phyloP scores from a whole-genome alignment of 1,139 yeast genomes.

The Scheffersomyces segobiensis region DNA sequence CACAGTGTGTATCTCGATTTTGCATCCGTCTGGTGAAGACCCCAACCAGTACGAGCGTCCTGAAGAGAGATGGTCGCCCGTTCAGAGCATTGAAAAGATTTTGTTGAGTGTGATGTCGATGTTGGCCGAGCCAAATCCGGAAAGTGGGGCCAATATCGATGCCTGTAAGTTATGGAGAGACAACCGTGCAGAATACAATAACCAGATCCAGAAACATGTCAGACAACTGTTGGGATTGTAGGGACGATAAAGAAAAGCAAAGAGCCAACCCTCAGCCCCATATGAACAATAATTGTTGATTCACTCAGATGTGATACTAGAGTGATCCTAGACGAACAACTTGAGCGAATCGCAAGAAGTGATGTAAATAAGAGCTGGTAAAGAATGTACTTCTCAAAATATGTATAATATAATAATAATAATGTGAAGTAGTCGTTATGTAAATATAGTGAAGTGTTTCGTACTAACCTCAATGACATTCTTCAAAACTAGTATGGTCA shows the following conservation, averaged over 20 bases:
- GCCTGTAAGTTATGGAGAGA: conserved; percentile 97
- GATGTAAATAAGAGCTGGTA: background rate
- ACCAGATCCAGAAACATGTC: conserved; percentile 65
- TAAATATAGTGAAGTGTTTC: background rate
- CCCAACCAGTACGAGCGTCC: conserved; percentile 95
- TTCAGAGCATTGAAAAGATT: conserved; percentile 94
- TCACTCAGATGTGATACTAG: background rate
- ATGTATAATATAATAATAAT: background rate
- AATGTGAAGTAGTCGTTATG: background rate
- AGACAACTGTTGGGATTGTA: conserved; percentile 64
- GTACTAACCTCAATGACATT: too few relatives aligned
- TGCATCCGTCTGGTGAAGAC: conserved; percentile 96
- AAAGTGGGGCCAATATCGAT: conserved; percentile 95
- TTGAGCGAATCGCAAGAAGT: background rate
- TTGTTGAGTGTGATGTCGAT: conserved; percentile 88
- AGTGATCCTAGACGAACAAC: background rate
- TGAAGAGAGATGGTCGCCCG: conserved; percentile 97
- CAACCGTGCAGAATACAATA: conserved; percentile 64
- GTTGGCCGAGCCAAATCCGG: conserved; percentile 96
- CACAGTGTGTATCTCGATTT: conserved; percentile 89
- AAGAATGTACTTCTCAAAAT: background rate
- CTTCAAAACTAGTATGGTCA: background rate
- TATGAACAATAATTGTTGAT: background rate
- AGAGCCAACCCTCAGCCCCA: background rate
- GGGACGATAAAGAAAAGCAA: background rate